These are phyloP conservation scores for Eustoma russellianum DNA, from an alignment of 257 asterid species.

Conservation along the genomic window DNA sequence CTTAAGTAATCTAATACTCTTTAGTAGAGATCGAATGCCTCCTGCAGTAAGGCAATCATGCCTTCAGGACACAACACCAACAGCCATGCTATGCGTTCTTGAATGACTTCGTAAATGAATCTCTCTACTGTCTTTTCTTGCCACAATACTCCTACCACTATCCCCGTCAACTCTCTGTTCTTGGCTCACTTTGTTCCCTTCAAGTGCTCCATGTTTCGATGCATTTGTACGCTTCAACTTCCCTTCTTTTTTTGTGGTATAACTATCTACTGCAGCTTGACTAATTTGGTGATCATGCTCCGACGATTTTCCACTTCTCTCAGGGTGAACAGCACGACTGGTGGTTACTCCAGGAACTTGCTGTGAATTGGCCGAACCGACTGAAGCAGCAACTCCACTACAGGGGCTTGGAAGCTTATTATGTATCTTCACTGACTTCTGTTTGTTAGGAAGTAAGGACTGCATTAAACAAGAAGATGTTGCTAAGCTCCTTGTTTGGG, in stretches of 20 bases:
- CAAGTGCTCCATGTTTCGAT: conserved; percentile 18
- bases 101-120: conserved; percentile 19
- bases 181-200: conserved; percentile 12
- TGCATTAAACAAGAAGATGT: no score
- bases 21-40: no score
- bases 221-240: conserved; percentile 13
- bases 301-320: conserved; percentile 33
- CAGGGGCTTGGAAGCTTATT: no score
- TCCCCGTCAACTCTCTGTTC: conserved; percentile 16
- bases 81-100: conserved; percentile 20
- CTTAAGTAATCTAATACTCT: no score
- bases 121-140: conserved; percentile 15
- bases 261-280: conserved; percentile 9
- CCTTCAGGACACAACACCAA: conserved; percentile 27
- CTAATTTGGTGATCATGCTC: conserved; percentile 12
- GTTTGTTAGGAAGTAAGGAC: no score
- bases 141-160: conserved; percentile 9
- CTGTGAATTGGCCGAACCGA: conserved; percentile 9
- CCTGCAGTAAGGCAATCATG: no score
- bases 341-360: conserved; percentile 27
- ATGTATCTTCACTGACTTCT: no score
- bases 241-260: conserved; percentile 15
- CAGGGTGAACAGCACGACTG: conserved; percentile 33
- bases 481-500: no score
- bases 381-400: no score